Evolutionary conservation across 441 rosid genomes (phyloP), one percentile per base, ranked within the genome.

Genomic region (Jatropha multifida): DNA sequence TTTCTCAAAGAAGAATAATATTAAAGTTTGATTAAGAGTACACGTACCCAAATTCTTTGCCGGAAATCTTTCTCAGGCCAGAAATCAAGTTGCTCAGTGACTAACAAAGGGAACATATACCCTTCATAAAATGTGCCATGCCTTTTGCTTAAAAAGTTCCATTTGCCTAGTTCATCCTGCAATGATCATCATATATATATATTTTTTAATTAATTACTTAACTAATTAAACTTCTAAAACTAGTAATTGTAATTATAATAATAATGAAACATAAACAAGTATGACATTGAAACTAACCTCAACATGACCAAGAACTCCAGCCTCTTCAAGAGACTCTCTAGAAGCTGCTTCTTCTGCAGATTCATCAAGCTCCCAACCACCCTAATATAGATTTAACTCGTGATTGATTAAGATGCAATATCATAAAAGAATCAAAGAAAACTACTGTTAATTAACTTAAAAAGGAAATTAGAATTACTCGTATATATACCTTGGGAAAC

Each of bases 351-450:
- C 91, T 79, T 84, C 84, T 4, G 80, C 78, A 59, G 97, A 88
- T 89, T 94, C 98, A 86, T 94, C 96, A 72, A 84, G 81, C 79
- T 94, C 98, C 98, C 98, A 92, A 64, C 98, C 98, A 74, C 98
- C 98, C 97, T 94, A 78, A 20, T 69, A 54, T 23, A 5, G 64
- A 32, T 32, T 44, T 7, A 44, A 44, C 10, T 44, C 48, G 6
- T 1, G 7, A 44, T 44, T 7, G 7, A 44, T 44, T 44, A 44
- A 44, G 48, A 44, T 44, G 9, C 48, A 6, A 44, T 7, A 6
- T 44, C 9, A 44, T 44, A 6, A 44, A 44, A 6, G 10, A 44
- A 23, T 23, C 23, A 23, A 44, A 44, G 9, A 44, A 44, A 44
- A 6, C 1, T 44, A 7, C 7, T 44, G 10, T 44, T 44, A 44